These are phyloP conservation scores for Peziza echinospora DNA, from an alignment of 495 filamentous ascomycete genomes.

Conservation along the genomic window DNA sequence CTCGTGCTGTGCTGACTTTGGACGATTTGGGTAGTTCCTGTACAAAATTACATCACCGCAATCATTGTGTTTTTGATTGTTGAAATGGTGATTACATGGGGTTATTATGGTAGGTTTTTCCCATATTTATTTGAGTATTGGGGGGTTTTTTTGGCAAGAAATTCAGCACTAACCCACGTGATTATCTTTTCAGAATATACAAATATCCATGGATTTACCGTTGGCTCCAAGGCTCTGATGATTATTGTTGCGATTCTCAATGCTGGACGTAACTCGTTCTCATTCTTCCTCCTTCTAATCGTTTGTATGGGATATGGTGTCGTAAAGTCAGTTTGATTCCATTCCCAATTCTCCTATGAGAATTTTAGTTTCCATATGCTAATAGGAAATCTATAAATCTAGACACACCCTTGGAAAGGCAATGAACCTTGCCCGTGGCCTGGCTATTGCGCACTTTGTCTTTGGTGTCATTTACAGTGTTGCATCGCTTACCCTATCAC, in stretches of 20 bases:
- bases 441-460: constrained; percentile 79
- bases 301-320: constrained; percentile 99
- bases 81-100: constrained; percentile 97
- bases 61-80: constrained; percentile 85
- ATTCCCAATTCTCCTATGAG: not conserved
- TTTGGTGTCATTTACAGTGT: constrained; percentile 89
- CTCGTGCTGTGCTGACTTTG: not conserved
- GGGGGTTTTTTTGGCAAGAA: constrained; percentile 1
- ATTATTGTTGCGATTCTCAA: constrained; percentile 79
- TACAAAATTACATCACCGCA: constrained; percentile 99
- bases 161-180: not conserved
- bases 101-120: constrained; percentile 44
- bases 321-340: constrained; percentile 38
- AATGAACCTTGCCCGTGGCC: constrained; percentile 82
- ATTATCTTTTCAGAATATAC: constrained; percentile 44
- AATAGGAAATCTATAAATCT: too few relatives aligned
- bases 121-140: too few relatives aligned
- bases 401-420: constrained; percentile 63
- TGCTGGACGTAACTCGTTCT: constrained; percentile 86
- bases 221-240: constrained; percentile 67
- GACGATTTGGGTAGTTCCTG: constrained; percentile 44
- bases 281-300: constrained; percentile 94
- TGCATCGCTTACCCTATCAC: constrained; percentile 71
- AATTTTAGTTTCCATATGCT: not conserved
- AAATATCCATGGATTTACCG: constrained; percentile 63